phyloP scores from a whole-genome alignment of 2,329 filamentous ascomycete genomes.

The Stemphylium beticola region DNA sequence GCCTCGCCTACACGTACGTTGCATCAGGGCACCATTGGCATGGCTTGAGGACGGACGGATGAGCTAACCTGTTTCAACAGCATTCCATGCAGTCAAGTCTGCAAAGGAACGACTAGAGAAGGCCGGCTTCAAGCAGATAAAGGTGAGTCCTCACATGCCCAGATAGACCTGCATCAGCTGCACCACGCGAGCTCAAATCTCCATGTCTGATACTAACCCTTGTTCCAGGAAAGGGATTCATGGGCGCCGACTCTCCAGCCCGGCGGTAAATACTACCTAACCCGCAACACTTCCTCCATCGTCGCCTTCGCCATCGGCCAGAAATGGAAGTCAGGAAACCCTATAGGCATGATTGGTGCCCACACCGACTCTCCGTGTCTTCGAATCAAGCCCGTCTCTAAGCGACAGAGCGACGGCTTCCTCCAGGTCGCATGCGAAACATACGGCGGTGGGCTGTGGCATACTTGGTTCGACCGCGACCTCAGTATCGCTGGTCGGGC shows the following conservation, averaged over 20 bases:
- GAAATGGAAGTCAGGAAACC: conserved; percentile 90
- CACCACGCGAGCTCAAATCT: neutral
- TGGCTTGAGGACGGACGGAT: neutral
- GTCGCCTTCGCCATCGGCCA: conserved; percentile 90
- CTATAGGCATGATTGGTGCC: conserved; percentile 89
- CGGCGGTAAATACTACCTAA: conserved; percentile 95
- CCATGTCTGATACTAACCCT: neutral
- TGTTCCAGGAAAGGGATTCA: conserved; percentile 76
- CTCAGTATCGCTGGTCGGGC: conserved; percentile 87
- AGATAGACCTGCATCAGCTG: neutral
- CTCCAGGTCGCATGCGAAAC: conserved; percentile 95
- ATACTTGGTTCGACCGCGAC: conserved; percentile 97
- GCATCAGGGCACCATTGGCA: neutral
- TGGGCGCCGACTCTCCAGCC: conserved; percentile 82
- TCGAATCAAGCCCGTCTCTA: conserved; percentile 91
- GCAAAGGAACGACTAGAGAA: conserved; percentile 76
- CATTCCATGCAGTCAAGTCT: conserved; percentile 90
- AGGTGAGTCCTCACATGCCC: conserved; percentile 33
- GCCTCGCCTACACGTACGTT: conserved; percentile 86
- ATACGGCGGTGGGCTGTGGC: conserved; percentile 96
- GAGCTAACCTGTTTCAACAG: conserved; percentile 54
- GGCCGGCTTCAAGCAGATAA: conserved; percentile 86
- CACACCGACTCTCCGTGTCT: conserved; percentile 95
- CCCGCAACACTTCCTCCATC: conserved; percentile 89
- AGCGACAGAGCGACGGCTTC: conserved; percentile 84